Base-by-base conservation (phyloP, 2,329 filamentous ascomycete genomes). In the Hypomyces perniciosus region DNA sequence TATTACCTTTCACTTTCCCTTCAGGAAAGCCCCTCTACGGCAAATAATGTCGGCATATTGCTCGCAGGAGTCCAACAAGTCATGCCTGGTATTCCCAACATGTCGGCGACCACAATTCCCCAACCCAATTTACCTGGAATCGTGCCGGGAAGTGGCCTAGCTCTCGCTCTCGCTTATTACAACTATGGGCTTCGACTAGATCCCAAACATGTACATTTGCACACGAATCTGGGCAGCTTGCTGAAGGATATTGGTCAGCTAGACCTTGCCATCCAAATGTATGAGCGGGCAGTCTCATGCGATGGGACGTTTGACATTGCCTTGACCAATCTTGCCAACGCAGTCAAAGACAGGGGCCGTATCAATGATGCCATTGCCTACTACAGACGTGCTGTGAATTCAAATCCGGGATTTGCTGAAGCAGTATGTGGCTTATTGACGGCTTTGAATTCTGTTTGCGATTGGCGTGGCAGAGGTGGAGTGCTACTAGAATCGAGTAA, bases 221-320 rank as follows among this genome's bases (percentile, higher is more conserved):
- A 96, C 68, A 99, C 93, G 1, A 99, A 99, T 58, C 77, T 99
- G 2, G 93, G 93, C 7, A 97, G 93, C 64, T 72, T 99, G 30
- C 77, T 99, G 40, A 99, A 99, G 63, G 93, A 99, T 60, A 93
- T 97, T 58, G 93, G 93, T 0, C 92, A 97, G 59, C 77, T 99
- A 10, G 85, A 90, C 58, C 80, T 89, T 44, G 93, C 93, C 1
- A 96, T 99, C 60, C 84, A 86, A 57, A 97, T 99, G 92, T 99
- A 99, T 64, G 90, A 97, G 69, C 85, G 90, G 58, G 93, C 93
- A 8, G 93, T 99, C 10, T 79, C 81, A 3, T 97, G 91, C 64
- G 93, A 99, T 67, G 83, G 84, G n/a, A 88, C 84, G 27, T 99
- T 99, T 62, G 93, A 99, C 63, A 99, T 99, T 62, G 93, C 93